phyloP scores from a whole-genome alignment of 306 rosid species.

The Clitoria ternatea region DNA sequence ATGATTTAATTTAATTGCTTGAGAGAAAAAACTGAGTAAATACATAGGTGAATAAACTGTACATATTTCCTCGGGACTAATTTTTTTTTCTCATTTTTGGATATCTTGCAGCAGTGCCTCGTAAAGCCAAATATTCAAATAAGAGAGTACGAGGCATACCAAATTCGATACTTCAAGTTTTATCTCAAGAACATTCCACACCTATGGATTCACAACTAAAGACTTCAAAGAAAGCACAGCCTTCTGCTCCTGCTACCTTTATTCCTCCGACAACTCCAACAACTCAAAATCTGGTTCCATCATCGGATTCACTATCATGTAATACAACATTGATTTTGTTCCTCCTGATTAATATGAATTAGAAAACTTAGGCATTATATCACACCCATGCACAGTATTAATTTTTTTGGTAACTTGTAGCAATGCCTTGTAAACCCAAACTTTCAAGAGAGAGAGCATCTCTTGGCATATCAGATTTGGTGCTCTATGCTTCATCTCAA shows the following conservation, averaged over 20 bases:
- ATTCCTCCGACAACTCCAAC: background rate
- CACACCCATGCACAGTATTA: background rate
- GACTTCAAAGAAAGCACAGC: no score
- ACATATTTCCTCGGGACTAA: no score
- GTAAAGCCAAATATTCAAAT: no score
- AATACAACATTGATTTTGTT: background rate
- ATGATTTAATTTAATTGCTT: no score
- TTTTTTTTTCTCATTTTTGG: no score
- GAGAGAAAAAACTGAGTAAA: no score
- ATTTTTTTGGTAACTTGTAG: background rate
- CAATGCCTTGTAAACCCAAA: background rate
- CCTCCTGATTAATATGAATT: background rate
- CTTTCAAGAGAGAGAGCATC: background rate
- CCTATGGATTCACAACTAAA: no score
- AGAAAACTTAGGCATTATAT: background rate
- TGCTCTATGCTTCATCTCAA: background rate
- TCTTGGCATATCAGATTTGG: background rate
- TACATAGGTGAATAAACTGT: no score
- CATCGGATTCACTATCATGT: background rate
- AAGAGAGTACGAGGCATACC: no score
- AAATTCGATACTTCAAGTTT: no score
- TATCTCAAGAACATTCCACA: no score
- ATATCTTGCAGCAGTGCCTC: no score
- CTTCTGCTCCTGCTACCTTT: background rate
- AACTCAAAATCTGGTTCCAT: background rate